Evolutionary conservation across 805 yeast species (phyloP).

Genomic region (Starmerella apis): DNA sequence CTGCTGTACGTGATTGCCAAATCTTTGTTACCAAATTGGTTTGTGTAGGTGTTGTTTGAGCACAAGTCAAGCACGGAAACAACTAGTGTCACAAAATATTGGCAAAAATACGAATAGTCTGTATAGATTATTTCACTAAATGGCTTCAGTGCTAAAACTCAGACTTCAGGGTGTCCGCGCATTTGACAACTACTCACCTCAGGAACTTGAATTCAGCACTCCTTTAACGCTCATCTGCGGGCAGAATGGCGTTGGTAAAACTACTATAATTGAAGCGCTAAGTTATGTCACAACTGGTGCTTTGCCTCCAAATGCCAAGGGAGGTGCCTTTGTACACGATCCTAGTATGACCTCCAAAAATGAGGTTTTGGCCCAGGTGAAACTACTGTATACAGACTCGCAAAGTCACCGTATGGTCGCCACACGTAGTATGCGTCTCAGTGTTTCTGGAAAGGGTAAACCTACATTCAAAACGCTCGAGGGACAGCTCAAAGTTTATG

Average conservation of each 20-base stretch:
- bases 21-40: neutral
- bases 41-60: neutral
- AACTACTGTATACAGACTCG: conserved; percentile 68
- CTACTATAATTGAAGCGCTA: conserved; percentile 89
- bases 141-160: conserved; percentile 36
- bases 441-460: conserved; percentile 45
- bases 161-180: conserved; percentile 84
- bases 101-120: no score
- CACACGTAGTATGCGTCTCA: conserved; percentile 72
- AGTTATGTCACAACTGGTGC: conserved; percentile 93
- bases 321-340: conserved; percentile 93
- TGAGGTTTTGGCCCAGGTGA: conserved; percentile 80
- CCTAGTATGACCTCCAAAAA: conserved; percentile 60
- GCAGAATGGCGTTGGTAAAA: conserved; percentile 91
- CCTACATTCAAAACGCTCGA: conserved; percentile 83
- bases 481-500: conserved; percentile 47
- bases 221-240: conserved; percentile 94
- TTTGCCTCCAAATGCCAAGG: conserved; percentile 88
- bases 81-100: no score
- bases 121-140: no score
- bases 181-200: conserved; percentile 73
- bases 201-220: conserved; percentile 76
- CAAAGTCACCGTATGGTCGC: conserved; percentile 66
- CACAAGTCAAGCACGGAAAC: no score
- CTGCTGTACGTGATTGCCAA: no score